Evolutionary conservation across 805 yeast genomes (phyloP), one percentile per base, ranked within the genome.

Genomic region (Teunomyces cretensis): DNA sequence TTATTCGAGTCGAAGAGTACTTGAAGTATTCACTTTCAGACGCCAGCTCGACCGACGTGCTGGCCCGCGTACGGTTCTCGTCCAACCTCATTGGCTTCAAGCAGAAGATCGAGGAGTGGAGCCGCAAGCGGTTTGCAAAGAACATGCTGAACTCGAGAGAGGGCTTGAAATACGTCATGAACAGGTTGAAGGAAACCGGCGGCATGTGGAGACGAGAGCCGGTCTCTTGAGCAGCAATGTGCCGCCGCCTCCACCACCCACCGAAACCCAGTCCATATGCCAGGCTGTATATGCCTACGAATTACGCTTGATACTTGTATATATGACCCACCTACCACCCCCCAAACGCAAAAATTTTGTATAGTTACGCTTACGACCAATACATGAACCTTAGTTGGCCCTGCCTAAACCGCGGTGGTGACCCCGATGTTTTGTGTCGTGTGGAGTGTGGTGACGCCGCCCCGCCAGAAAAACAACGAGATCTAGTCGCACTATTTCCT

Each of bases 141-240:
- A 86, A 89, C 59, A 69, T 87, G 49, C 69, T 64, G 43, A 80
- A 79, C 51, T 81, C 90, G 13, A 76, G 88, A 51, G 68, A 78
- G 50, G 96, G 96, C 2, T 77, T 91, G 76, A 70, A 79, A 42
- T 80, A 78, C 62, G 97, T 88, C 14, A 86, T 91, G 89, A 80
- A 82, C 50, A 74, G 71, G 51, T 68, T 83, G 42, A 73, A 76
- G 49, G 69, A 66, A 42, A 60, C 55, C 39, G 51, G 45, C 3
- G 43, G 46, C 9, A 40, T 42, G 32, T 40, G 41, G 42, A 36
- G 35, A 37, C 37, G 19, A 24, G 48, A 42, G 31, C 33, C 39
- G 16, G 42, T 36, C 15, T 39, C 33, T 31, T 31, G 33, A 31
- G 9, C 33, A 14, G 33, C n/a, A n/a, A n/a, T n/a, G n/a, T n/a